Percentiles rank a stretch among this genome's conserved stretches.
These are phyloP conservation scores for Phlyctochytrium bullatum DNA, from an alignment of 192 early-diverging fungal species.

Conservation along the genomic window DNA sequence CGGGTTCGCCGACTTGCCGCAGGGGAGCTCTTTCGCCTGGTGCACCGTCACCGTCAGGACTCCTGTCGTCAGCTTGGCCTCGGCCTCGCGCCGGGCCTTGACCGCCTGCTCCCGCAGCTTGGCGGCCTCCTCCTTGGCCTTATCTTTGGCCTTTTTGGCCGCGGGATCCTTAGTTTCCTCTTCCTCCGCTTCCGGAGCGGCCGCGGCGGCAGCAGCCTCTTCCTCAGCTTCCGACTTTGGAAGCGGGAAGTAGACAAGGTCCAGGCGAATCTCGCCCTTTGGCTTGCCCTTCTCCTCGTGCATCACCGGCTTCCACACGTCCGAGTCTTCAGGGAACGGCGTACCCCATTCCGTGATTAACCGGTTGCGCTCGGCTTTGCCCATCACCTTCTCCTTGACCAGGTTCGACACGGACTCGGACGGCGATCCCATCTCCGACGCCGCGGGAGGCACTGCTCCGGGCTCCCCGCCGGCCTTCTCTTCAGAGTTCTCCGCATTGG, in stretches of 20 bases:
- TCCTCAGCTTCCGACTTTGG: background rate
- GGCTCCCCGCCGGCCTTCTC: background rate
- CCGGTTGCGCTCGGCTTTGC: constrained; percentile 28
- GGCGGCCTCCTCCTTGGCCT: background rate
- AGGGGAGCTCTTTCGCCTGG: constrained; percentile 42
- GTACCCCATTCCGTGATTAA: constrained; percentile 50
- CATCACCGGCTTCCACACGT: constrained; percentile 35
- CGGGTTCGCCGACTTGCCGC: constrained; percentile 41
- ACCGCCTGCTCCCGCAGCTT: background rate
- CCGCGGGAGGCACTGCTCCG: no score
- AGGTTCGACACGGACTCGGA: no score
- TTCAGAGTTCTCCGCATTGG: background rate
- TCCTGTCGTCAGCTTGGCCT: constrained; percentile 21
- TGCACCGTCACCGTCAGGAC: constrained; percentile 41
- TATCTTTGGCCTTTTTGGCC: background rate
- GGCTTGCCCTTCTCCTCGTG: background rate
- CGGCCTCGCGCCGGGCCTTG: background rate
- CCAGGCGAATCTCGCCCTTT: constrained; percentile 15
- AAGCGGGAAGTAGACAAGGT: constrained; percentile 14
- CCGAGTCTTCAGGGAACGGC: constrained; percentile 34
- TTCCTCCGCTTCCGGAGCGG: no score
- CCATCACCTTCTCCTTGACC: no score
- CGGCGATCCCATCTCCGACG: no score
- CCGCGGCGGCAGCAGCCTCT: no score
- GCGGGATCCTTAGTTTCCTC: background rate